Percentiles rank a stretch among this genome's conserved stretches.
Conservation (phyloP, 2,329 filamentous ascomycete genomes). For the Colletotrichum camelliae region DNA sequence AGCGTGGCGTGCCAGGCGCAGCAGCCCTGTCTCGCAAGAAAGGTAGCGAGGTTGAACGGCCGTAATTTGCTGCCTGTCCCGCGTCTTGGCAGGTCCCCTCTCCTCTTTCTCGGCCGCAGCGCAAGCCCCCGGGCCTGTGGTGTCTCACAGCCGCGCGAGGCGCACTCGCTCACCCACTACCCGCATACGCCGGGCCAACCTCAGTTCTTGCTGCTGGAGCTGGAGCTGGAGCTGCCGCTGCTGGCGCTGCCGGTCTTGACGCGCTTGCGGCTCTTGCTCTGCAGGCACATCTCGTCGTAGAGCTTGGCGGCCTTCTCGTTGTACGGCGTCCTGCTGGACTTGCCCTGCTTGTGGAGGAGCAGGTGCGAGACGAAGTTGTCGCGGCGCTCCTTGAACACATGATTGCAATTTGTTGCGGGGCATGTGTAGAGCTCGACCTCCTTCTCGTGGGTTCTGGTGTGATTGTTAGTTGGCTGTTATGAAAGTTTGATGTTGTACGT, state of each 20-base stretch:
- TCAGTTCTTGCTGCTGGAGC: slow-evolving; percentile 15
- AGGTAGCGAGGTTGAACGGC: not conserved
- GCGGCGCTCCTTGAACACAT: slow-evolving; percentile 25
- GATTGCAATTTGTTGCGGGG: slow-evolving; percentile 22
- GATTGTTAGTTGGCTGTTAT: slow-evolving; percentile 25
- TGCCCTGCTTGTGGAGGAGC: slow-evolving; percentile 25
- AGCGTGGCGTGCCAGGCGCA: not conserved
- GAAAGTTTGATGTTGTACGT: not conserved
- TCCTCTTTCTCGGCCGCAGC: slow-evolving; percentile 18
- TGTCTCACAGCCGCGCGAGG: slow-evolving; percentile 1
- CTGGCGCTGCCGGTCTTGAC: slow-evolving; percentile 16
- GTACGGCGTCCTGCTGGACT: slow-evolving; percentile 24
- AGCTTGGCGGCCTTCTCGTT: slow-evolving; percentile 22
- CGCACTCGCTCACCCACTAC: not conserved
- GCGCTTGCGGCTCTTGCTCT: slow-evolving; percentile 25
- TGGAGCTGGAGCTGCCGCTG: slow-evolving; percentile 5
- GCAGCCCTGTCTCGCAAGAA: not conserved
- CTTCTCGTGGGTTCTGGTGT: slow-evolving; percentile 19
- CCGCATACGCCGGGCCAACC: not conserved
- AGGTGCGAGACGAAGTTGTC: slow-evolving; percentile 28
- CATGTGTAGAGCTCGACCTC: slow-evolving; percentile 22
- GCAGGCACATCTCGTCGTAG: slow-evolving; percentile 24
- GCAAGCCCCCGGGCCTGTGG: not conserved
- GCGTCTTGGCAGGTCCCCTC: not conserved
- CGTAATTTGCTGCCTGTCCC: not conserved